Evolutionary conservation across 208 protist genomes (phyloP), one percentile per base, ranked within the genome.

Genomic region (Leishmania amazonensis): DNA sequence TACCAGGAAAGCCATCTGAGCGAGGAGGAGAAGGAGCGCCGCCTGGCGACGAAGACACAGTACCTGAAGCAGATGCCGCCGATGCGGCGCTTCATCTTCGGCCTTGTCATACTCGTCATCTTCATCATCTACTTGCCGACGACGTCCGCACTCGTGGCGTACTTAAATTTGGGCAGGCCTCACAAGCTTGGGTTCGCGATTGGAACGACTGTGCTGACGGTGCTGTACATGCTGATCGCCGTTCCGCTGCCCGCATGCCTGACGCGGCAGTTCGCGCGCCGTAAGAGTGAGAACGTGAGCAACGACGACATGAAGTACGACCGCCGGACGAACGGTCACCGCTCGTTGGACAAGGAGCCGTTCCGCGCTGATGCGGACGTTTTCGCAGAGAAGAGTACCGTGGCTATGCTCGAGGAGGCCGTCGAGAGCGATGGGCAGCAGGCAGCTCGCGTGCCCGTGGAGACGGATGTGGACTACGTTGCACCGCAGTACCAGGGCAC

Each of bases 401-500:
- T 67, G 42, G 42, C 45, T 0, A 31, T 13, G 45, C 28, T 0
- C 49, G 31, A 75, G 28, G 71, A 68, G 1, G 24, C 38, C 8
- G 4, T 31, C 35, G 60, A 58, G 28, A 53, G 45, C 57, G 35
- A 75, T 54, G 40, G 1, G 49, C 64, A 54, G 24, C 51, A 53
- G 45, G 8, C 51, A n/a, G 51, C 4, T 35, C n/a, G 17, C 28
- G n/a, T 31, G 6, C 42, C 65, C 19, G 76, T 87, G 38, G 83
- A 78, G 64, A 87, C 83, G 24, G 87, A 93, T 24, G 79, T 91
- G 24, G 90, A 94, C 81, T 94, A 90, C 85, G 78, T 92, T 65
- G 87, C 89, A 5, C 91, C 91, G 42, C 87, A 91, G 83, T 94
- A 92, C 79, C 88, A 91, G 75, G 85, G 80, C 62, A 78, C 72